Conservation (phyloP, 768 basidiomycete species). For the Auriculariales sp. region DNA sequence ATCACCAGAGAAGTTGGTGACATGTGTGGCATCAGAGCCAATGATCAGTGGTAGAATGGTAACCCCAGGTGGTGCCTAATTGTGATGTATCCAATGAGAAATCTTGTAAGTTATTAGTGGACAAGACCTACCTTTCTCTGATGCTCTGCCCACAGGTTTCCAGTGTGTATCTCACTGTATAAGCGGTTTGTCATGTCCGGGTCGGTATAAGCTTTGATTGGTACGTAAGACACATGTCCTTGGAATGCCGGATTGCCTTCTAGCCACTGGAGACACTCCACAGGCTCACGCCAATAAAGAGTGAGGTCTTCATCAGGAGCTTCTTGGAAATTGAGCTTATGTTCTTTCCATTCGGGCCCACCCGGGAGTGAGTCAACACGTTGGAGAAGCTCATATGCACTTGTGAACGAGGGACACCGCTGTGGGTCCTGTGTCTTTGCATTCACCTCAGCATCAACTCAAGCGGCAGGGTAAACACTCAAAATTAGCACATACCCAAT, state of each 20-base stretch:
- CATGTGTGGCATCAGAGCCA: background rate
- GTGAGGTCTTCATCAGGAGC: background rate
- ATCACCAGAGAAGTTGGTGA: background rate
- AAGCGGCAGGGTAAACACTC: background rate
- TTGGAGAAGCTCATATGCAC: background rate
- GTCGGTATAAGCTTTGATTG: background rate
- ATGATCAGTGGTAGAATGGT: background rate
- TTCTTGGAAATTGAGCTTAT: background rate
- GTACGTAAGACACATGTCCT: background rate
- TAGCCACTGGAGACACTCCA: background rate
- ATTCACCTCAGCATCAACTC: too few species aligned
- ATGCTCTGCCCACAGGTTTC: background rate
- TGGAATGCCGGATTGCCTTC: background rate
- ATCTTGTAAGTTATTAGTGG: too few species aligned
- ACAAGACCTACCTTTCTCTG: background rate
- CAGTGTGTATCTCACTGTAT: conserved; percentile 2
- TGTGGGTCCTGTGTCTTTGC: background rate
- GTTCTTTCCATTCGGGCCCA: background rate
- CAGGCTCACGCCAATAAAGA: background rate
- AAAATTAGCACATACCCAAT: background rate
- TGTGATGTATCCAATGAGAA: too few species aligned
- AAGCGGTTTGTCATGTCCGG: background rate
- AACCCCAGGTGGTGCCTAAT: background rate
- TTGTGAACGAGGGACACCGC: background rate
- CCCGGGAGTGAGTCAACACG: background rate